Conservation (phyloP, 805 yeast genomes). For the Barnettozyma botsteinii region DNA sequence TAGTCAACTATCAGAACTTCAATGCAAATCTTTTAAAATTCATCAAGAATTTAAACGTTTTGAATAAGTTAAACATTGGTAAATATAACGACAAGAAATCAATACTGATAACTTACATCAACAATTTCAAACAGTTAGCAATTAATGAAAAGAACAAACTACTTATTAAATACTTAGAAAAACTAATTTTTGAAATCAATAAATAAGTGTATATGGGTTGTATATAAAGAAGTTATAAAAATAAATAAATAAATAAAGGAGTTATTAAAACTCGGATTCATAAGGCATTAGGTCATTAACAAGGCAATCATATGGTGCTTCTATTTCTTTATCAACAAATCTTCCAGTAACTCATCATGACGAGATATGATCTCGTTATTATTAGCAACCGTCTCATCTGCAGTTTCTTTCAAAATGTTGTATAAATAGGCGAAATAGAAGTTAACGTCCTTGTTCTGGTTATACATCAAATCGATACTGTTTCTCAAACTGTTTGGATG, state of each 20-base stretch:
- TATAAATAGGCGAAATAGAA: conserved; percentile 12
- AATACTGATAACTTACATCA: neutral
- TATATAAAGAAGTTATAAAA: too few species aligned
- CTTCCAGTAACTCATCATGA: conserved; percentile 9
- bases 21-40: neutral
- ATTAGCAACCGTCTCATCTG: conserved; percentile 4
- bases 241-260: neutral
- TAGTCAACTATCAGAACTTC: conserved; percentile 6
- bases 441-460: conserved; percentile 12
- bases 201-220: conserved; percentile 1
- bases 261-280: too few species aligned
- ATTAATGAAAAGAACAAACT: conserved; percentile 2
- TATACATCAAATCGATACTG: conserved; percentile 7
- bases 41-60: conserved; percentile 1
- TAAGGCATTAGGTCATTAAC: neutral
- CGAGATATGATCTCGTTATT: conserved; percentile 6
- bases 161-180: conserved; percentile 8
- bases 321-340: conserved; percentile 7
- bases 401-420: conserved; percentile 8
- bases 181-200: neutral
- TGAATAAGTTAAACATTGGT: conserved; percentile 1
- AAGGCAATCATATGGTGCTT: too few species aligned
- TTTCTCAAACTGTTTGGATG: conserved; percentile 5
- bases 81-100: neutral
- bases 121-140: conserved; percentile 4